phyloP scores from a whole-genome alignment of 805 yeast species.

The Starmerella asiatica region DNA sequence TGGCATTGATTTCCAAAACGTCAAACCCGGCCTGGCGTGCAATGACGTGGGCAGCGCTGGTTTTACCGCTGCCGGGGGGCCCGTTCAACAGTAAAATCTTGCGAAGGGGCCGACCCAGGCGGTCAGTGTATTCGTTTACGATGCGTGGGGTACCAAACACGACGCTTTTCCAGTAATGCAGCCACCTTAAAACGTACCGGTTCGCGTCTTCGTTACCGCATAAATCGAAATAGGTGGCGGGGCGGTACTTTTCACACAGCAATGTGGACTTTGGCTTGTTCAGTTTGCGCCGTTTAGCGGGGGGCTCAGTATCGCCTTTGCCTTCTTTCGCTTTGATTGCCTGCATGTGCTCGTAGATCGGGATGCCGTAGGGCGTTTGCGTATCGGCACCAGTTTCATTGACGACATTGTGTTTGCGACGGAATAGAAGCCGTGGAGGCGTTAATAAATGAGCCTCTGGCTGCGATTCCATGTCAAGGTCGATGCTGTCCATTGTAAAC shows the following conservation, averaged over 20 bases:
- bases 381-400: no score
- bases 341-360: slow-evolving; percentile 13
- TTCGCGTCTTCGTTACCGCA: slow-evolving; percentile 58
- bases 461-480: no score
- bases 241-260: slow-evolving; percentile 59
- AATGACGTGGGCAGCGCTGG: slow-evolving; percentile 72
- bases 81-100: slow-evolving; percentile 71
- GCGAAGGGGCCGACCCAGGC: slow-evolving; percentile 36
- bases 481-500: no score
- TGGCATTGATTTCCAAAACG: slow-evolving; percentile 74
- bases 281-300: slow-evolving; percentile 1
- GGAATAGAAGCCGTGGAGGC: no score
- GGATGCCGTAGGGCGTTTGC: slow-evolving; percentile 16
- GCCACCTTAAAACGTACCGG: slow-evolving; percentile 47
- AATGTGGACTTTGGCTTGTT: slow-evolving; percentile 9
- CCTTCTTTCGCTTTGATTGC: background rate
- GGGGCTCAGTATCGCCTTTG: background rate
- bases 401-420: no score
- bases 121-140: slow-evolving; percentile 28
- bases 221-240: slow-evolving; percentile 47
- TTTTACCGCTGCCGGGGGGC: slow-evolving; percentile 89
- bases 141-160: slow-evolving; percentile 13
- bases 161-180: slow-evolving; percentile 42
- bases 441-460: no score
- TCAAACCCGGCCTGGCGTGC: slow-evolving; percentile 73